Evolutionary conservation across 306 rosid genomes (phyloP).

Genomic region (Trifolium pratense): DNA sequence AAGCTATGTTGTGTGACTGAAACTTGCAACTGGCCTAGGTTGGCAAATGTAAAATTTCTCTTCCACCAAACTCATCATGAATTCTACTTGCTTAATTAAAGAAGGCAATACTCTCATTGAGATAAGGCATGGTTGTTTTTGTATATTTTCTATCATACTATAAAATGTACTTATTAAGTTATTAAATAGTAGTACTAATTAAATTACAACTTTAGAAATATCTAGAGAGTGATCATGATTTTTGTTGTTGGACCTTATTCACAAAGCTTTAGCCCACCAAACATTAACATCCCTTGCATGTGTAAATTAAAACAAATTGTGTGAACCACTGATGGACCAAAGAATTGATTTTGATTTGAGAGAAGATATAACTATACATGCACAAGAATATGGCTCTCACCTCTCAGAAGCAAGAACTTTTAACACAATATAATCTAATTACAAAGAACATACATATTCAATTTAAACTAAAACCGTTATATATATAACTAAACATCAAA

Average conservation of each 20-base stretch:
- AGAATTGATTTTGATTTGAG: neutral
- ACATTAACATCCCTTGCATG: neutral
- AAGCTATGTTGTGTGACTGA: neutral
- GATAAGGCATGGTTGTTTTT: too few species aligned
- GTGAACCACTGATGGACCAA: neutral
- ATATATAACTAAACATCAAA: fast-evolving
- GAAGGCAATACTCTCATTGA: too few species aligned
- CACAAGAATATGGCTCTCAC: too few species aligned
- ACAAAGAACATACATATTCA: too few species aligned
- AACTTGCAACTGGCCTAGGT: neutral
- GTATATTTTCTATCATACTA: too few species aligned
- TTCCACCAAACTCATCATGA: neutral
- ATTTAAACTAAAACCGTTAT: neutral
- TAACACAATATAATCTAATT: too few species aligned
- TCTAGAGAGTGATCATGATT: neutral
- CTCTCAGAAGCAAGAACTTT: too few species aligned
- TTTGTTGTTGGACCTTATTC: neutral
- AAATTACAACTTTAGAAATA: neutral
- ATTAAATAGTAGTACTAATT: too few species aligned
- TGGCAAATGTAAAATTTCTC: neutral
- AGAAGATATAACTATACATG: neutral
- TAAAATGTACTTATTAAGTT: too few species aligned
- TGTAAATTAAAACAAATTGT: neutral
- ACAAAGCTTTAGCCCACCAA: too few species aligned
- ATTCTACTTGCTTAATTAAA: too few species aligned